Percentiles rank a stretch among this genome's conserved stretches.
Conservation (phyloP, 2,329 filamentous ascomycete species). For the Leptographium galeiforme region DNA sequence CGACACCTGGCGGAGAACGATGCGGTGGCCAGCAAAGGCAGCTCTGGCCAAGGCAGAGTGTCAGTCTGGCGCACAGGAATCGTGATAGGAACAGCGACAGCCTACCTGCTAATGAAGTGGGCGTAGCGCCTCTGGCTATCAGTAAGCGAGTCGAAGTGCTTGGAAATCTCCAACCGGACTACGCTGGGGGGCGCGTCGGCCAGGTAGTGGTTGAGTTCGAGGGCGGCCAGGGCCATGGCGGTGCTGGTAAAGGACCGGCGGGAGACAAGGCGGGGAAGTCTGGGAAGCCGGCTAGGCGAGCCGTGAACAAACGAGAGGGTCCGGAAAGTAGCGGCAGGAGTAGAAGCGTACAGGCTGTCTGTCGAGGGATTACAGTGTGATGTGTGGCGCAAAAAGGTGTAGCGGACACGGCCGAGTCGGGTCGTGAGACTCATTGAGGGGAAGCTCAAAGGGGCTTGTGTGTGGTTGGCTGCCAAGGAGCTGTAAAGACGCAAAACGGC, state of each 20-base stretch:
- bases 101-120: slow-evolving; percentile 72
- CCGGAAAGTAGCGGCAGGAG: neutral
- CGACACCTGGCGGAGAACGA: slow-evolving; percentile 69
- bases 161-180: slow-evolving; percentile 78
- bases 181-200: slow-evolving; percentile 84
- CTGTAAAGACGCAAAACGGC: no score
- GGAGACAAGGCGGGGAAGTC: neutral
- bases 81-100: neutral
- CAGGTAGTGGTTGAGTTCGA: slow-evolving; percentile 62
- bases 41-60: slow-evolving; percentile 34
- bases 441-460: neutral
- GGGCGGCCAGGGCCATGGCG: slow-evolving; percentile 37
- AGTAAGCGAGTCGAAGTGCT: slow-evolving; percentile 71
- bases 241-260: slow-evolving; percentile 8
- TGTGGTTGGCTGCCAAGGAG: no score
- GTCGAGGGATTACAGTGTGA: neutral
- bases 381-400: neutral
- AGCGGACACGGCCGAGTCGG: neutral
- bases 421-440: neutral
- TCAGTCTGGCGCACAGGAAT: neutral
- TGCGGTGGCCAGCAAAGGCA: slow-evolving; percentile 61
- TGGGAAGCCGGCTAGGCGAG: neutral
- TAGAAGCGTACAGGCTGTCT: neutral
- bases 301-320: neutral
- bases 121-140: slow-evolving; percentile 79